Conservation (phyloP, 2,329 filamentous ascomycete genomes). For the Ophiocordyceps sinensis region DNA sequence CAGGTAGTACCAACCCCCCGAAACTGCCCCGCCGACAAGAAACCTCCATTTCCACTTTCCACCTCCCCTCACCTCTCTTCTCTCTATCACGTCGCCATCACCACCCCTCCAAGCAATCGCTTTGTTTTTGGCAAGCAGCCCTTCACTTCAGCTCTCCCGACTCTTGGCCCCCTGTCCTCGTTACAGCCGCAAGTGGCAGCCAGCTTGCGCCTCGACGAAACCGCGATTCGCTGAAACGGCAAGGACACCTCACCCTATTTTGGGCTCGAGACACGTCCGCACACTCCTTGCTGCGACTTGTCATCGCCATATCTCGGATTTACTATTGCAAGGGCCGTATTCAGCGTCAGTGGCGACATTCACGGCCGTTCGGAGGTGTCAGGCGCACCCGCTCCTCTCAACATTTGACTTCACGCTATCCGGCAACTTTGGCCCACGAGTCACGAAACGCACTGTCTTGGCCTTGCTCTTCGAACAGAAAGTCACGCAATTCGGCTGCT, state of each 20-base stretch:
- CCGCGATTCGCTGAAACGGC: too few relatives aligned
- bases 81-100: neutral
- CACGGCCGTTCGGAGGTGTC: neutral
- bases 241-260: too few relatives aligned
- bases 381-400: neutral
- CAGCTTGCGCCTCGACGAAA: neutral
- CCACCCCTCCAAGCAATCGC: neutral
- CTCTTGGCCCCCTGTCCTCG: neutral
- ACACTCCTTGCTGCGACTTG: too few relatives aligned
- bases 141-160: neutral
- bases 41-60: neutral
- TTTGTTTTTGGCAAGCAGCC: conserved; percentile 3
- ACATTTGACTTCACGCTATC: neutral
- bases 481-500: too few relatives aligned
- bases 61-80: neutral
- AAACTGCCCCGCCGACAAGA: conserved; percentile 1
- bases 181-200: neutral
- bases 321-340: too few relatives aligned
- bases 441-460: too few relatives aligned
- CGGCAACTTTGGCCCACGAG: too few relatives aligned
- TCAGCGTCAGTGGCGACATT: neutral
- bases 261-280: too few relatives aligned
- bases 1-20: neutral
- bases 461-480: too few relatives aligned
- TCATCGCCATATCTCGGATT: too few relatives aligned